Evolutionary conservation across 148 eudicot species (phyloP), one percentile per base, ranked within the genome.

Genomic region (Rhododendron molle): DNA sequence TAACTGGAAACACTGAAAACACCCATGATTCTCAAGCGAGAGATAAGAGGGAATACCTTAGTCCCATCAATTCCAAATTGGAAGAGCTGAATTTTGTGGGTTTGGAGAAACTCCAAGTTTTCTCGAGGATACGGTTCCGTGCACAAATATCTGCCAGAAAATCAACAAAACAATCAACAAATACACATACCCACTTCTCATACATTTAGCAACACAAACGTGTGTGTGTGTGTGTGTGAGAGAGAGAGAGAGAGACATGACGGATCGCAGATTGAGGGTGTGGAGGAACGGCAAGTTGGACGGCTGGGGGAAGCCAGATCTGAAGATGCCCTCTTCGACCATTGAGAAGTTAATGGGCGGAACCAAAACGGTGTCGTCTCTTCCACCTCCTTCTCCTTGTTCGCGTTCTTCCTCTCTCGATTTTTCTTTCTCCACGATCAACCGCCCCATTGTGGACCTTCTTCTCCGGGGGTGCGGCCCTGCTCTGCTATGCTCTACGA

Each of bases 41-140:
- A 30, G 38, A 28, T 67, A 1, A 74, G 44, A 36, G 15, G 10
- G 34, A 36, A 79, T 89, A 94, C 98, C 98, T 94, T 94, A 30
- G 94, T 94, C n/a, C 98, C 98, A 89, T 94, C 96, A 87, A 94
- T 94, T 85, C 98, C 98, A 84, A 94, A 93, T 84, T 94, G 96
- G 88, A 89, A 92, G 86, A 94, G 91, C 77, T 81, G 87, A 78
- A 94, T 90, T 36, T 90, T 90, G 58, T 89, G 88, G 32, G 92
- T 83, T 86, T 91, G 80, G 62, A 94, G 92, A 89, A 92, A 92
- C 85, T 90, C 89, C 80, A 69, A 74, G 79, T 92, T 92, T 87
- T 93, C 98, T 85, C 89, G 93, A 30, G 98, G 94, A 84, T 94
- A 94, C 21, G 94, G 92, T 84, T 94, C 98, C 16, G 92, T 89